A percentile compares a stretch with the other conserved stretches of the same genome.
phyloP scores from a whole-genome alignment of 768 basidiomycete genomes.

The Kwoniella bestiolae region DNA sequence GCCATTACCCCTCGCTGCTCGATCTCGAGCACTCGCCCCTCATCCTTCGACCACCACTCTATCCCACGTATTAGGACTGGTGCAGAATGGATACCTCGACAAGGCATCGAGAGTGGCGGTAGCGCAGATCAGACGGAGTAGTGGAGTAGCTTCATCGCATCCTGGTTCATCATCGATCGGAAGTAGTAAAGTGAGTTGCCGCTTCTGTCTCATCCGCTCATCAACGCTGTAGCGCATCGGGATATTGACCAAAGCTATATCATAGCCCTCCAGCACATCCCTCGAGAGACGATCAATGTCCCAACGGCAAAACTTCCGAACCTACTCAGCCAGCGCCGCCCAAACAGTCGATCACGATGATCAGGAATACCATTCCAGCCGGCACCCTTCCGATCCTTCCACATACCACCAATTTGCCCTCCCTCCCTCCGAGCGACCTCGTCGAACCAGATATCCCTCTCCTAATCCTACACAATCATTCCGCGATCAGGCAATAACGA shows the following conservation, averaged over 20 bases:
- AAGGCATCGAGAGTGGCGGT: slow-evolving; percentile 8
- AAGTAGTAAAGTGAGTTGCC: not conserved
- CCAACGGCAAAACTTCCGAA: slow-evolving; percentile 4
- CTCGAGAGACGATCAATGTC: slow-evolving; percentile 4
- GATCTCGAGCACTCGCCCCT: not conserved
- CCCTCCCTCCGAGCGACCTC: not conserved
- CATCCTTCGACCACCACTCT: slow-evolving; percentile 4
- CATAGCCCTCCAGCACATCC: not conserved
- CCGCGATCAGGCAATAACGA: slow-evolving; percentile 6
- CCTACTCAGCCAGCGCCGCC: slow-evolving; percentile 22
- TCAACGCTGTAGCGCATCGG: not conserved
- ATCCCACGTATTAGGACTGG: slow-evolving; percentile 16
- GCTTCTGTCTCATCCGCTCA: not conserved
- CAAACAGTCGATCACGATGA: slow-evolving; percentile 11
- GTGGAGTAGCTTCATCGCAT: slow-evolving; percentile 2
- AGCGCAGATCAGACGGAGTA: slow-evolving; percentile 8
- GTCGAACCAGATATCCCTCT: not conserved
- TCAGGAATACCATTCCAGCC: not conserved
- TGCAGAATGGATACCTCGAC: slow-evolving; percentile 21
- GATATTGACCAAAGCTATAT: too few species aligned
- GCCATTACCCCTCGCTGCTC: not conserved
- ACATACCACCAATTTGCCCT: not conserved
- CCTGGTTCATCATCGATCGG: slow-evolving; percentile 9
- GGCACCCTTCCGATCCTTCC: not conserved
- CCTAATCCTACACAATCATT: not conserved